Evolutionary conservation across 2,329 filamentous ascomycete genomes (phyloP).

Genomic region (Diaporthe aspalathi): DNA sequence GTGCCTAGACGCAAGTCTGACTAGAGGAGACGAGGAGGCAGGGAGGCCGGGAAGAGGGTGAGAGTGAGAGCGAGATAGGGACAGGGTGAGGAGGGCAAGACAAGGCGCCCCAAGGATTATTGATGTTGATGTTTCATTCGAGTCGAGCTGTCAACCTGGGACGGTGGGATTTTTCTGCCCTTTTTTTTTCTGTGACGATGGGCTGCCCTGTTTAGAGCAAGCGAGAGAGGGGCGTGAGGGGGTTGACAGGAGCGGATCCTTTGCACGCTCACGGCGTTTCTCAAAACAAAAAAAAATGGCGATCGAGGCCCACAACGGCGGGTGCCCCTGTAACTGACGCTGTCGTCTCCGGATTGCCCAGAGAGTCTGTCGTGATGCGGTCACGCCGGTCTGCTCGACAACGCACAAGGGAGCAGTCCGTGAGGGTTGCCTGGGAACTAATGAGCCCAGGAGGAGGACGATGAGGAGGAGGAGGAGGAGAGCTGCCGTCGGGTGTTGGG

Average conservation of each 20-base stretch:
- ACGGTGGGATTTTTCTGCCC: conserved; percentile 11
- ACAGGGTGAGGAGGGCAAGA: conserved; percentile 21
- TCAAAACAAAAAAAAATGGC: conserved; percentile 35
- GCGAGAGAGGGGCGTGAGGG: conserved; percentile 15
- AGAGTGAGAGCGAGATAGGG: conserved; percentile 16
- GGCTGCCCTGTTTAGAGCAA: conserved; percentile 23
- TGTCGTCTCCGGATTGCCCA: conserved; percentile 31
- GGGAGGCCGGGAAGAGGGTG: conserved; percentile 10
- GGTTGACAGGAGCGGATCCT: conserved; percentile 39
- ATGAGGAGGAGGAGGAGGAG: not conserved
- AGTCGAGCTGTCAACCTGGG: conserved; percentile 31
- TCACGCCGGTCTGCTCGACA: conserved; percentile 11
- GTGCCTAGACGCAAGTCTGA: conserved; percentile 35
- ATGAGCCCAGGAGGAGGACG: not conserved
- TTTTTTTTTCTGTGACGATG: conserved; percentile 35
- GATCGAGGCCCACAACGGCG: conserved; percentile 38
- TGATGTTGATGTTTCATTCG: conserved; percentile 35
- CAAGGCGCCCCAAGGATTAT: conserved; percentile 27
- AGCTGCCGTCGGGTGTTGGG: not conserved
- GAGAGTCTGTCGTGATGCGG: conserved; percentile 23
- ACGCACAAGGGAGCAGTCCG: not conserved
- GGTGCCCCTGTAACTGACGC: conserved; percentile 31
- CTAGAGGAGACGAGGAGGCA: conserved; percentile 36
- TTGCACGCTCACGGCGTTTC: conserved; percentile 27
- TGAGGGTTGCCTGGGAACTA: not conserved